These are phyloP conservation scores for Ophiocordyceps australis DNA, from an alignment of 2,329 filamentous ascomycete species.

Conservation along the genomic window DNA sequence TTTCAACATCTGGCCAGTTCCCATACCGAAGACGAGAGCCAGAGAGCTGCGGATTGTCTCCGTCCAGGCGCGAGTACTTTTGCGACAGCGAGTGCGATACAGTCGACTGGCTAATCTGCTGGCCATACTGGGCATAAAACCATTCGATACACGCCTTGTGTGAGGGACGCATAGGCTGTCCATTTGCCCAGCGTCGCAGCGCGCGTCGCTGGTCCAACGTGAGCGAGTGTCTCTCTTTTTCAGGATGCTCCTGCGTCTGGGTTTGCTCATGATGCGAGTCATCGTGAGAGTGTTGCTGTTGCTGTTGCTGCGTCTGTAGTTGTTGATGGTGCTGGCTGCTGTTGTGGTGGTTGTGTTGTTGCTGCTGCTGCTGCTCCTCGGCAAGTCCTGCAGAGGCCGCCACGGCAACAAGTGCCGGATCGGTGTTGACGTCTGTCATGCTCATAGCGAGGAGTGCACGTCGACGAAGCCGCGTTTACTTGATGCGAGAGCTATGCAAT, in stretches of 20 bases:
- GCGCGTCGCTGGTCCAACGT: conserved; percentile 44
- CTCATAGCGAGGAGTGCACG: too few species aligned
- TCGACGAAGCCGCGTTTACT: conserved; percentile 6
- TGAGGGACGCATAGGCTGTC: conserved; percentile 34
- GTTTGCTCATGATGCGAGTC: too few species aligned
- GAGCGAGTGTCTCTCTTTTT: conserved; percentile 36
- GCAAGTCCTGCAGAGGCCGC: conserved; percentile 4
- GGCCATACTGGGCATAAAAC: conserved; percentile 39
- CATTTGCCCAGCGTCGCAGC: conserved; percentile 39
- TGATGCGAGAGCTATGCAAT: conserved; percentile 12
- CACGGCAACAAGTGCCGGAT: conserved; percentile 17
- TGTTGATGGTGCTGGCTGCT: conserved; percentile 1
- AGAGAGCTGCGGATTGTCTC: conserved; percentile 39
- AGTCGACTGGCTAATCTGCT: conserved; percentile 43
- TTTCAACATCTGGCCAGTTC: conserved; percentile 46
- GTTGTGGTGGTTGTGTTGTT: conserved; percentile 1
- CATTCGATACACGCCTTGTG: conserved; percentile 47
- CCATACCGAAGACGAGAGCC: conserved; percentile 43
- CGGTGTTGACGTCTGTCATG: conserved; percentile 19
- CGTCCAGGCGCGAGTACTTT: conserved; percentile 43
- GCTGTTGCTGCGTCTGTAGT: not conserved
- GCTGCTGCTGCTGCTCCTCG: not conserved
- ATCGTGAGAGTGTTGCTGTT: not conserved
- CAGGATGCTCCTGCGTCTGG: conserved; percentile 2
- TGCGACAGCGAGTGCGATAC: conserved; percentile 43